phyloP scores from a whole-genome alignment of 495 filamentous ascomycete genomes.

The Penicillium argentinense region DNA sequence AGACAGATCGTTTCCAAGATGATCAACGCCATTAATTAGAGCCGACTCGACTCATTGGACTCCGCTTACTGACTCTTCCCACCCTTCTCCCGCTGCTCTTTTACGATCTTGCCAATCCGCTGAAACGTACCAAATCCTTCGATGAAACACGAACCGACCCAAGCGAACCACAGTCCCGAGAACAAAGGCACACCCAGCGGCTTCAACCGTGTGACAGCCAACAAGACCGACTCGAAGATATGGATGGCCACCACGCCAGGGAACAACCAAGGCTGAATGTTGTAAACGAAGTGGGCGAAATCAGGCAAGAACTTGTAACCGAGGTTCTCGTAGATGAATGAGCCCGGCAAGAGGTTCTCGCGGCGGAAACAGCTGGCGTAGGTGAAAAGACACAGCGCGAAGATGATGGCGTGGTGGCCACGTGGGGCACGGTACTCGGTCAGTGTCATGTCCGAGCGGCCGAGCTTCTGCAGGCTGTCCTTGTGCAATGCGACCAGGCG shows the following conservation, averaged over 20 bases:
- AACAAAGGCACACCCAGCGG: conserved; percentile 56
- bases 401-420: conserved; percentile 36
- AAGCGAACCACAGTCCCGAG: conserved; percentile 59
- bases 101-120: conserved; percentile 57
- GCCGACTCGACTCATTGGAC: conserved; percentile 1
- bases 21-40: too few species aligned
- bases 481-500: conserved; percentile 69
- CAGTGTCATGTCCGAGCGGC: conserved; percentile 55
- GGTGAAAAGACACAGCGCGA: conserved; percentile 44
- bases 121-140: conserved; percentile 57
- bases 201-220: conserved; percentile 50
- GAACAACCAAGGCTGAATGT: conserved; percentile 47
- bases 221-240: conserved; percentile 46
- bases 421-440: conserved; percentile 54
- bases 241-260: conserved; percentile 52
- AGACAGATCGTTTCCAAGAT: too few species aligned
- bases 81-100: conserved; percentile 48
- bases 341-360: conserved; percentile 56
- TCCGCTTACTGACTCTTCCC: conserved; percentile 22
- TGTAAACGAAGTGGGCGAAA: conserved; percentile 52
- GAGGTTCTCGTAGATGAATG: conserved; percentile 48
- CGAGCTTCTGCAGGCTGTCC: conserved; percentile 52
- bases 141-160: conserved; percentile 56
- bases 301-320: conserved; percentile 43
- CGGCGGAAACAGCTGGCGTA: conserved; percentile 45